phyloP scores from a whole-genome alignment of 345 rosid species.

The Aquilaria yunnanensis region DNA sequence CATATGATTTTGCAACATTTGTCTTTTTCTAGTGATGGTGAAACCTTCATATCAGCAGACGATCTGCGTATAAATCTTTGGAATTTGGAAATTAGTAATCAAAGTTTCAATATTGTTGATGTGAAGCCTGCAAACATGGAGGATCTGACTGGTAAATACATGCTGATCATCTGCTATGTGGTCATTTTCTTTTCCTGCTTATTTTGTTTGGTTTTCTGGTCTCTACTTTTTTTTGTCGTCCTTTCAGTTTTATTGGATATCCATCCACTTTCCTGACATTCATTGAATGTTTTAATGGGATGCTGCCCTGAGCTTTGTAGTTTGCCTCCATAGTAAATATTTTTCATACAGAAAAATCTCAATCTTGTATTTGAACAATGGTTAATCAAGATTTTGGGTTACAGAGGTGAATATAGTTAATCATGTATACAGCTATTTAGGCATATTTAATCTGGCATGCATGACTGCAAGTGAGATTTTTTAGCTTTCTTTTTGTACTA shows the following conservation, averaged over 20 bases:
- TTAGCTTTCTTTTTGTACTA: too few species aligned
- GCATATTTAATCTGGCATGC: too few species aligned
- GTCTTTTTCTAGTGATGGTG: slow-evolving; percentile 61
- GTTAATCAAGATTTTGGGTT: too few species aligned
- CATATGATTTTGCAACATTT: slow-evolving; percentile 2
- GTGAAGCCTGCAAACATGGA: slow-evolving; percentile 99
- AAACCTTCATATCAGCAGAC: slow-evolving; percentile 95
- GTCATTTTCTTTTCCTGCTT: slow-evolving; percentile 2
- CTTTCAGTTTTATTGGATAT: neutral
- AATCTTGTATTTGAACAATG: too few species aligned
- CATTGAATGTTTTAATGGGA: neutral
- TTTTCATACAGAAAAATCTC: too few species aligned
- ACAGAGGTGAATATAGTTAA: too few species aligned
- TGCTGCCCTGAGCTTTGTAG: too few species aligned
- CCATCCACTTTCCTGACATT: neutral
- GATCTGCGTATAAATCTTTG: slow-evolving; percentile 97
- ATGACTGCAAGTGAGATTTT: too few species aligned
- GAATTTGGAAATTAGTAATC: slow-evolving; percentile 95
- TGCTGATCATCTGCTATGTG: neutral
- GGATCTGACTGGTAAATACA: slow-evolving; percentile 73
- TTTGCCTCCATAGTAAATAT: too few species aligned
- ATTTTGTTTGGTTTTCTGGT: slow-evolving; percentile 5
- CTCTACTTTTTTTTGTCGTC: neutral
- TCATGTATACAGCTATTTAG: too few species aligned
- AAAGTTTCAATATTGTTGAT: slow-evolving; percentile 95